Percentiles rank a stretch among this genome's conserved stretches.
Evolutionary conservation across 805 yeast species (phyloP).

Genomic region (Myxozyma neotropica): DNA sequence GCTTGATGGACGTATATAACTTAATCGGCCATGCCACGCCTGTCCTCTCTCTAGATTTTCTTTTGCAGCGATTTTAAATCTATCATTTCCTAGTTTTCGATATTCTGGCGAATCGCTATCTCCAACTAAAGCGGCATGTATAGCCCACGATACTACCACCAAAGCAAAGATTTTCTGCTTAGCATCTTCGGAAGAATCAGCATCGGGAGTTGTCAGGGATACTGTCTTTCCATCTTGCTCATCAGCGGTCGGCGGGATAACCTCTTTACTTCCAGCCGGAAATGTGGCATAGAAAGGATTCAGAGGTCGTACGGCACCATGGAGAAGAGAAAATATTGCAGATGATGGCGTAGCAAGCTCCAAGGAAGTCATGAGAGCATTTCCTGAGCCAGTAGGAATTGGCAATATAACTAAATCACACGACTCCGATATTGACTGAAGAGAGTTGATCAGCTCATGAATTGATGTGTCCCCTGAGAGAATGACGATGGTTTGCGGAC

Average conservation of each 20-base stretch:
- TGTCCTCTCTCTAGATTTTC: constrained; percentile 55
- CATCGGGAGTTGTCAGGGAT: constrained; percentile 21
- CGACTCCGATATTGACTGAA: constrained; percentile 33
- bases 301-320: constrained; percentile 18
- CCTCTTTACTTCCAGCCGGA: constrained; percentile 36
- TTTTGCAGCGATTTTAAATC: constrained; percentile 72
- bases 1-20: constrained; percentile 17
- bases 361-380: constrained; percentile 70
- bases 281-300: constrained; percentile 29
- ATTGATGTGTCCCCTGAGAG: constrained; percentile 88
- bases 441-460: constrained; percentile 68
- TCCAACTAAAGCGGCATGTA: constrained; percentile 84
- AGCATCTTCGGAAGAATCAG: background rate
- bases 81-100: constrained; percentile 61
- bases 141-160: constrained; percentile 80
- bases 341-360: constrained; percentile 44
- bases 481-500: constrained; percentile 52
- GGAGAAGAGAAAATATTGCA: constrained; percentile 14
- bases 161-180: constrained; percentile 25
- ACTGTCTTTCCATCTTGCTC: constrained; percentile 40
- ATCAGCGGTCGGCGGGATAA: constrained; percentile 52
- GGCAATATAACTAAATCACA: constrained; percentile 33
- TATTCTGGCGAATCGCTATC: constrained; percentile 72
- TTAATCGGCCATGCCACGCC: constrained; percentile 51
- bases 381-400: constrained; percentile 85